Evolutionary conservation across 2,329 filamentous ascomycete genomes (phyloP).

Genomic region (Orbilia javanica): DNA sequence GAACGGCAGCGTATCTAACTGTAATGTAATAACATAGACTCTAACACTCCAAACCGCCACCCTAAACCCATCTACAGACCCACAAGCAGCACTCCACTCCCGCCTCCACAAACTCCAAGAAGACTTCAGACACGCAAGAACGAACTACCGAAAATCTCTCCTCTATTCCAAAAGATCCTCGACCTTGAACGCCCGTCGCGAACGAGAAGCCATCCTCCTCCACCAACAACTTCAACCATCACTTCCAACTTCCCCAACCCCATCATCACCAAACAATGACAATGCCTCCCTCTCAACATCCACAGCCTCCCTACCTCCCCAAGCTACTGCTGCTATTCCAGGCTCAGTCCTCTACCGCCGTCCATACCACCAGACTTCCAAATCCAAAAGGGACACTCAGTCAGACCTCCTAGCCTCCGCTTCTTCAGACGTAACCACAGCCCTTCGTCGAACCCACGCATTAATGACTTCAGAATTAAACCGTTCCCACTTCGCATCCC

Average conservation of each 20-base stretch:
- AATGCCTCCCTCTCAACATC: conserved; percentile 3
- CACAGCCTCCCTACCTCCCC: conserved; percentile 15
- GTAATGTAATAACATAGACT: conserved; percentile 63
- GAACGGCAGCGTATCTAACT: not conserved
- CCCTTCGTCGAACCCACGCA: conserved; percentile 85
- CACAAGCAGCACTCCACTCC: conserved; percentile 73
- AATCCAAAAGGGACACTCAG: conserved; percentile 67
- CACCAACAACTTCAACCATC: conserved; percentile 11
- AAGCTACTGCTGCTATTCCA: no score
- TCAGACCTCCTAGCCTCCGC: conserved; percentile 81
- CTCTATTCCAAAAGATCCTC: conserved; percentile 49
- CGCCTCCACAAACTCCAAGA: conserved; percentile 75
- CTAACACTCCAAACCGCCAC: conserved; percentile 71
- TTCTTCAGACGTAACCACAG: conserved; percentile 84
- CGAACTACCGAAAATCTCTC: conserved; percentile 48
- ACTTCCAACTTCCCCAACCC: not conserved
- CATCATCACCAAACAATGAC: not conserved
- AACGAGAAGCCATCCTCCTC: conserved; percentile 57
- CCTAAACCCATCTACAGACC: conserved; percentile 67
- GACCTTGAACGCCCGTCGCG: conserved; percentile 35
- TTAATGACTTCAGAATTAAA: conserved; percentile 87
- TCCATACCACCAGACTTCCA: conserved; percentile 66
- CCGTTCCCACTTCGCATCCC: conserved; percentile 87
- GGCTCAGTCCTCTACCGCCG: conserved; percentile 37
- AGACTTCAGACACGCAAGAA: conserved; percentile 73